A percentile compares a stretch with the other conserved stretches of the same genome.
Evolutionary conservation across 1,284 basidiomycete genomes (phyloP).

Genomic region (Malassezia globosa): DNA sequence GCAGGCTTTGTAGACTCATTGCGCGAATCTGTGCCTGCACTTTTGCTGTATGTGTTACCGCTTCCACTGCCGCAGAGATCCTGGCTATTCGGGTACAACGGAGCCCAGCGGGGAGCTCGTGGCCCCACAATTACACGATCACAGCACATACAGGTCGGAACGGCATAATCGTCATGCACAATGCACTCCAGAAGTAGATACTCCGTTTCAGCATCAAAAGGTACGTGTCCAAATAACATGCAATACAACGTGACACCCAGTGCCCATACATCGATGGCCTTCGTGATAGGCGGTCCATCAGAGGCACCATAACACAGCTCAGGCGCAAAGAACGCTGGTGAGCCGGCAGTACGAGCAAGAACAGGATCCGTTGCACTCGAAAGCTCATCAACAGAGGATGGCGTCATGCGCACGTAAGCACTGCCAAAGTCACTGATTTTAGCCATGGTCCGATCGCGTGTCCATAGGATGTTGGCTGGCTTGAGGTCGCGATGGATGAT

Average conservation of each 20-base stretch:
- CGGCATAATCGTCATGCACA: slow-evolving; percentile 63
- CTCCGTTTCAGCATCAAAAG: slow-evolving; percentile 60
- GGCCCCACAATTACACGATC: slow-evolving; percentile 52
- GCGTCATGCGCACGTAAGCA: slow-evolving; percentile 52
- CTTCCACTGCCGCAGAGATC: slow-evolving; percentile 20
- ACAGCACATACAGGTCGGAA: slow-evolving; percentile 63
- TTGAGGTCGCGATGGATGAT: slow-evolving; percentile 99
- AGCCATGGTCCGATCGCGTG: slow-evolving; percentile 59
- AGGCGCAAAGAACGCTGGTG: slow-evolving; percentile 93
- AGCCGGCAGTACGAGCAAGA: slow-evolving; percentile 84
- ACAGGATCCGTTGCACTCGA: slow-evolving; percentile 48
- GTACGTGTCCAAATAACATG: slow-evolving; percentile 72
- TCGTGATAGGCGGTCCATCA: slow-evolving; percentile 57
- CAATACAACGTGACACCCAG: slow-evolving; percentile 95
- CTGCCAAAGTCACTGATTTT: slow-evolving; percentile 95
- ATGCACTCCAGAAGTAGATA: slow-evolving; percentile 76
- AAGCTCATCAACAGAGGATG: slow-evolving; percentile 18
- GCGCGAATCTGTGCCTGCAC: not conserved
- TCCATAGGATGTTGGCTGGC: slow-evolving; percentile 89
- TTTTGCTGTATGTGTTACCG: not conserved
- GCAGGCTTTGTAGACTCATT: not conserved
- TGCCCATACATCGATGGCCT: slow-evolving; percentile 98
- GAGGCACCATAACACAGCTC: slow-evolving; percentile 60
- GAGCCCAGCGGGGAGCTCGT: slow-evolving; percentile 28
- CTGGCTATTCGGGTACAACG: slow-evolving; percentile 21